Conservation (phyloP, 176 grass and related monocot species). For the Rhynchospora tenuis region DNA sequence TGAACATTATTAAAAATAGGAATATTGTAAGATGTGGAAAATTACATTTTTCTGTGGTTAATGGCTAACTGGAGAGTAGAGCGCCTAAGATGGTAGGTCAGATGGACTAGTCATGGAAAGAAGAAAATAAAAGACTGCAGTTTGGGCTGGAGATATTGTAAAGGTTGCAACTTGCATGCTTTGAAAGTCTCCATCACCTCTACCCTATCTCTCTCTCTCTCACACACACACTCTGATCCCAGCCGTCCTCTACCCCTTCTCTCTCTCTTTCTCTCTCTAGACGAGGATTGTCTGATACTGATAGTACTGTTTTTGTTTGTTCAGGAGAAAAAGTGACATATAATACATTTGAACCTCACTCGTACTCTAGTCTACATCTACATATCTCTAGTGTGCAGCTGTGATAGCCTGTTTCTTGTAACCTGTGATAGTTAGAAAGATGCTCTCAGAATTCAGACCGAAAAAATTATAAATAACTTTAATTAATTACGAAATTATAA, state of each 20-base stretch:
- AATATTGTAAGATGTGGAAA: not conserved
- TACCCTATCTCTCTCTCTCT: slow-evolving; percentile 10
- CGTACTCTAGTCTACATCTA: slow-evolving; percentile 26
- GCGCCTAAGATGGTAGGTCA: not conserved
- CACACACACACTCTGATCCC: slow-evolving; percentile 9
- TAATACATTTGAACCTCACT: slow-evolving; percentile 22
- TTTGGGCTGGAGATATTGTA: slow-evolving; percentile 18
- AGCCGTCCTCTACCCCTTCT: slow-evolving; percentile 12
- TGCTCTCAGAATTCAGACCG: slow-evolving; percentile 10
- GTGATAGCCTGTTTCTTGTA: slow-evolving; percentile 23
- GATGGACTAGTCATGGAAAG: slow-evolving; percentile 2
- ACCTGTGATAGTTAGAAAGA: slow-evolving; percentile 18
- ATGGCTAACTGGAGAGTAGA: not conserved
- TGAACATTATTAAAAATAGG: not conserved
- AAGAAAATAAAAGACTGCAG: slow-evolving; percentile 15
- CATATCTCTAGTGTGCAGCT: slow-evolving; percentile 23
- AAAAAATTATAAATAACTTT: no score
- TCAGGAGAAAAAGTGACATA: slow-evolving; percentile 5
- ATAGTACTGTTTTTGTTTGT: slow-evolving; percentile 20
- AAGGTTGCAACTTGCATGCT: slow-evolving; percentile 18
- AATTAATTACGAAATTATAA: no score
- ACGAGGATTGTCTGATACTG: not conserved
- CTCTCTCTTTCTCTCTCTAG: slow-evolving; percentile 14
- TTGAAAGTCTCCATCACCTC: slow-evolving; percentile 15
- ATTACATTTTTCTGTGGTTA: not conserved